Conservation (phyloP, 2,329 filamentous ascomycete species). For the Trichoderma cornu-damae region DNA sequence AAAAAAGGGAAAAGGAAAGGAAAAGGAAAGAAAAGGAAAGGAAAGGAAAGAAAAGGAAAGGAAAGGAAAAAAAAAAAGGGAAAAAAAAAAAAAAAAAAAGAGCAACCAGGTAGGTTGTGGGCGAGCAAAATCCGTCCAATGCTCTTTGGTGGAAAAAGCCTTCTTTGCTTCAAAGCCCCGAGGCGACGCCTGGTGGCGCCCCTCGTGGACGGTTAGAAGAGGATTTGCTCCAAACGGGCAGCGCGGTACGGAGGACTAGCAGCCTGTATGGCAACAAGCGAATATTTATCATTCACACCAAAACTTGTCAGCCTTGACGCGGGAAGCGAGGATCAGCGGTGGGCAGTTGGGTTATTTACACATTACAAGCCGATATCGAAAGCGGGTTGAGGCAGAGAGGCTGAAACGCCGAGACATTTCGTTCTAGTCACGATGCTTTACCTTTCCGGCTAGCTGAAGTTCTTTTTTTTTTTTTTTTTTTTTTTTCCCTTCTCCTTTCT, state of each 20-base stretch:
- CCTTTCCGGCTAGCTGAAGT: background rate
- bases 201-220: background rate
- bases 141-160: background rate
- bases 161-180: background rate
- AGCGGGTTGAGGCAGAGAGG: background rate
- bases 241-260: background rate
- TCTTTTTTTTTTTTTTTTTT: too few relatives aligned
- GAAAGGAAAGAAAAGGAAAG: background rate
- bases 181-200: slow-evolving; percentile 12
- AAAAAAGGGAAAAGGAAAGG: background rate
- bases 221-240: background rate
- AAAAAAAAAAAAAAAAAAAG: background rate
- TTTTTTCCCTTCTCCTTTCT: too few relatives aligned
- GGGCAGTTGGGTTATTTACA: background rate
- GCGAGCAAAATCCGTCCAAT: too few relatives aligned
- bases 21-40: background rate
- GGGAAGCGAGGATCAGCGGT: background rate
- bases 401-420: slow-evolving; percentile 1
- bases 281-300: slow-evolving; percentile 11
- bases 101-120: background rate
- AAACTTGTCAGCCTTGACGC: slow-evolving; percentile 16
- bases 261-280: background rate
- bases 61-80: background rate
- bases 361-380: background rate
- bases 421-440: slow-evolving; percentile 3